Percentiles rank a stretch among this genome's conserved stretches.
Conservation (phyloP, 805 yeast genomes). For the Candida ortonii region DNA sequence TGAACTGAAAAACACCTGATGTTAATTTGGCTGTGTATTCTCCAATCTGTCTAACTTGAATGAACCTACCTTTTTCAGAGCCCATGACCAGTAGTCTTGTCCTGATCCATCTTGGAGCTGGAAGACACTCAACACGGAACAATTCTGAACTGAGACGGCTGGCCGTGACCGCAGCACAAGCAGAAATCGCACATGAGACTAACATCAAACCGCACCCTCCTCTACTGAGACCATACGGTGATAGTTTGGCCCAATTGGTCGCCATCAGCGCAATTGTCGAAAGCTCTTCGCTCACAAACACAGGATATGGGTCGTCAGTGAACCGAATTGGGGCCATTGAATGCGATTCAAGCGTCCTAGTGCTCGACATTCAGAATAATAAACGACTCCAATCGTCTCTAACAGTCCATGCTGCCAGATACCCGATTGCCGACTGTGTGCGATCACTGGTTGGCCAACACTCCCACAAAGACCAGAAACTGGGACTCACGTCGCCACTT, state of each 20-base stretch:
- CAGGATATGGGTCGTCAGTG: slow-evolving; percentile 48
- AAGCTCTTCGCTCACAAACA: slow-evolving; percentile 41
- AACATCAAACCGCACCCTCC: too few species aligned
- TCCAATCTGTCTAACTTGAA: too few species aligned
- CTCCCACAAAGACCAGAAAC: slow-evolving; percentile 8
- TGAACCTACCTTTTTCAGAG: too few species aligned
- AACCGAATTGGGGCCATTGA: slow-evolving; percentile 40
- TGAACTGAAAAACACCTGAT: background rate
- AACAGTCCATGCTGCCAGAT: slow-evolving; percentile 12
- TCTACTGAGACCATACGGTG: background rate
- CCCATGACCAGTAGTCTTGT: slow-evolving; percentile 9
- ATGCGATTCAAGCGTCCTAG: slow-evolving; percentile 43
- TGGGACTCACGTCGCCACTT: slow-evolving; percentile 35
- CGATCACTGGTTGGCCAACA: slow-evolving; percentile 26
- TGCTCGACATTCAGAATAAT: slow-evolving; percentile 11
- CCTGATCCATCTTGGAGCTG: slow-evolving; percentile 53
- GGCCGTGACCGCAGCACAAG: slow-evolving; percentile 2
- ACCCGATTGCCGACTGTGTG: slow-evolving; percentile 35
- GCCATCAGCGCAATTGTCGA: slow-evolving; percentile 28
- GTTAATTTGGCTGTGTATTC: slow-evolving; percentile 1
- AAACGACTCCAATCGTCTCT: slow-evolving; percentile 20
- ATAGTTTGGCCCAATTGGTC: slow-evolving; percentile 5
- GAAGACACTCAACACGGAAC: slow-evolving; percentile 33
- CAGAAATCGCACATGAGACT: background rate
- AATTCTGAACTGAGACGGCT: slow-evolving; percentile 4